phyloP scores from a whole-genome alignment of 176 grass and related monocot genomes.

The Musa acuminata region DNA sequence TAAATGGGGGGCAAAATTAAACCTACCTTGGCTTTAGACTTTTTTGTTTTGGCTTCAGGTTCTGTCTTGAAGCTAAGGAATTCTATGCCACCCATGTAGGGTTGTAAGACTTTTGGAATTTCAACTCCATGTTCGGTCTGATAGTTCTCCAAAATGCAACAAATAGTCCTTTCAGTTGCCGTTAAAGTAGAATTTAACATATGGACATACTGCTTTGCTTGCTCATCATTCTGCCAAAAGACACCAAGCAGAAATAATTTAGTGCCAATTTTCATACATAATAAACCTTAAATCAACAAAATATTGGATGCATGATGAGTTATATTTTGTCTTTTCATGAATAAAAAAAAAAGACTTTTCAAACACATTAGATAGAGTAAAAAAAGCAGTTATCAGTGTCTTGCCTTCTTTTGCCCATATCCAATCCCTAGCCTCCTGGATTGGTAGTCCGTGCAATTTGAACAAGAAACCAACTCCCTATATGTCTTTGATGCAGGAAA shows the following conservation, averaged over 20 bases:
- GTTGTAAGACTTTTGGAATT: slow-evolving; percentile 55
- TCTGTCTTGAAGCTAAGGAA: slow-evolving; percentile 69
- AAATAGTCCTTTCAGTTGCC: slow-evolving; percentile 84
- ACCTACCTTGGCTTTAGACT: slow-evolving; percentile 52
- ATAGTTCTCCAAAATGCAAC: slow-evolving; percentile 81
- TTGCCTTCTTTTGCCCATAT: slow-evolving; percentile 86
- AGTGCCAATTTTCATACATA: background rate
- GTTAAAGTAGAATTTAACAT: slow-evolving; percentile 90
- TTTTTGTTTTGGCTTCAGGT: slow-evolving; percentile 49
- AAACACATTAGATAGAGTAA: background rate
- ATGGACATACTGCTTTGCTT: slow-evolving; percentile 85
- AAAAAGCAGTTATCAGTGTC: background rate
- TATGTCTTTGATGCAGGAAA: slow-evolving; percentile 87
- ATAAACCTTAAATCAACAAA: background rate
- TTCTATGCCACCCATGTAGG: slow-evolving; percentile 52
- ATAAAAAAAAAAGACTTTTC: background rate
- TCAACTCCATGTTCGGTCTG: slow-evolving; percentile 71
- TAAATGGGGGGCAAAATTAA: background rate
- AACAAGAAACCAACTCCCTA: slow-evolving; percentile 88
- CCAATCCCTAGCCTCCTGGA: slow-evolving; percentile 82
- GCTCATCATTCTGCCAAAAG: slow-evolving; percentile 58
- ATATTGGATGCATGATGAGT: too few species aligned
- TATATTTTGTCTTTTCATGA: too few species aligned
- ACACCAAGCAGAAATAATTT: background rate
- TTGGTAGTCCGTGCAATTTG: slow-evolving; percentile 93